Evolutionary conservation across 495 filamentous ascomycete species (phyloP).

Genomic region (Penicillium goetzii): DNA sequence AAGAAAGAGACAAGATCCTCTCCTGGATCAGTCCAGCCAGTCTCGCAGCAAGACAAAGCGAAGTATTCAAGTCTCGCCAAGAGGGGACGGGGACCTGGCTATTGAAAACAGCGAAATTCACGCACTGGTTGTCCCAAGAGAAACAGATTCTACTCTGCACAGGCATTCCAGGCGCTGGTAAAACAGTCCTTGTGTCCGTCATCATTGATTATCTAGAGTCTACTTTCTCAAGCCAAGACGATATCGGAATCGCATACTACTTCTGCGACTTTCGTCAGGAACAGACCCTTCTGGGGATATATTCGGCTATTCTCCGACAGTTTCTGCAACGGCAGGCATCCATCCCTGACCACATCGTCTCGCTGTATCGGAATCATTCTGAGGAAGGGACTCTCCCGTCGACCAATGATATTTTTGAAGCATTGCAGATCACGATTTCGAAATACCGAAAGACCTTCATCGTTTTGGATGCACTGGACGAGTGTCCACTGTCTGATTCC

Average conservation of each 20-base stretch:
- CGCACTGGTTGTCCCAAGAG: constrained; percentile 31
- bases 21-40: constrained; percentile 11
- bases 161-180: constrained; percentile 44
- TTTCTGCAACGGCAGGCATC: not conserved
- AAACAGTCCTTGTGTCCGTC: constrained; percentile 38
- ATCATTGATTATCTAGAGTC: constrained; percentile 36
- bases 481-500: constrained; percentile 23
- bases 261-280: constrained; percentile 35
- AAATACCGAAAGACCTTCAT: constrained; percentile 20
- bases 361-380: not conserved
- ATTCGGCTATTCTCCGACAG: not conserved
- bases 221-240: constrained; percentile 15
- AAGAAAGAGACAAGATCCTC: not conserved
- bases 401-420: not conserved
- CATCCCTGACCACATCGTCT: not conserved
- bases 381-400: not conserved
- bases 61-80: constrained; percentile 24
- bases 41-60: constrained; percentile 10
- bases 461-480: constrained; percentile 32
- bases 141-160: constrained; percentile 45
- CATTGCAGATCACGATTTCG: not conserved
- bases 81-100: constrained; percentile 51
- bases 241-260: constrained; percentile 42
- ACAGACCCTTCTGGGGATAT: not conserved
- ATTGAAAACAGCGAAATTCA: constrained; percentile 38